Percentiles rank a stretch among this genome's conserved stretches.
phyloP scores from a whole-genome alignment of 2,329 filamentous ascomycete genomes.

The Sclerotinia borealis region DNA sequence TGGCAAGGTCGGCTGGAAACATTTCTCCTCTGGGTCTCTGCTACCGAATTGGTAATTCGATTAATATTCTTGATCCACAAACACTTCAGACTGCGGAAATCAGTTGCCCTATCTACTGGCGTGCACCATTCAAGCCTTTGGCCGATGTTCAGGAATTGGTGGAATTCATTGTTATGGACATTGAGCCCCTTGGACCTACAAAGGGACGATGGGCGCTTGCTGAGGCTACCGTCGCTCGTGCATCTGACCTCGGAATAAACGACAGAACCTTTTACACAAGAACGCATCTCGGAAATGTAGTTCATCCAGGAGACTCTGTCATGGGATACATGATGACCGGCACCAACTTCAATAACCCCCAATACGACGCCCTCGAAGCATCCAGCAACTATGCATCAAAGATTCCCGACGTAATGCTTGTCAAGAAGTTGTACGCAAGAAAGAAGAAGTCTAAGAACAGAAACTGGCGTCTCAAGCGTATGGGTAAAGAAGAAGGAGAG shows the following conservation, averaged over 20 bases:
- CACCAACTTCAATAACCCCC: conserved; percentile 84
- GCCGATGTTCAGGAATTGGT: conserved; percentile 79
- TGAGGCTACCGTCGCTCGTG: conserved; percentile 81
- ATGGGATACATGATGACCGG: conserved; percentile 91
- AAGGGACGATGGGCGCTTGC: conserved; percentile 80
- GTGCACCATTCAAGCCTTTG: conserved; percentile 75
- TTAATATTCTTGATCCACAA: conserved; percentile 84
- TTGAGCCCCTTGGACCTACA: conserved; percentile 68
- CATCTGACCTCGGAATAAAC: conserved; percentile 79
- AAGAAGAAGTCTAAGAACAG: conserved; percentile 77
- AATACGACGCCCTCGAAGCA: conserved; percentile 76
- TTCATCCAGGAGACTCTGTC: conserved; percentile 85
- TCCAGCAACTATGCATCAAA: conserved; percentile 68
- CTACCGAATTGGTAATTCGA: conserved; percentile 78
- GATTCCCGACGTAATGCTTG: conserved; percentile 87
- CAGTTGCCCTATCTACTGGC: conserved; percentile 79
- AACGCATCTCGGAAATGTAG: conserved; percentile 79
- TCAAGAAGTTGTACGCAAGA: conserved; percentile 93
- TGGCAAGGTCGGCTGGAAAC: conserved; percentile 83
- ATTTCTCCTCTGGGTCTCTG: conserved; percentile 83
- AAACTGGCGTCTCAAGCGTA: conserved; percentile 92
- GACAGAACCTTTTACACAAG: conserved; percentile 83
- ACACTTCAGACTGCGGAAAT: conserved; percentile 90
- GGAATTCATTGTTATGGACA: conserved; percentile 93
- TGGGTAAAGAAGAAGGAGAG: conserved; percentile 84